phyloP scores from a whole-genome alignment of 768 basidiomycete genomes.

The Suillus brevipes region DNA sequence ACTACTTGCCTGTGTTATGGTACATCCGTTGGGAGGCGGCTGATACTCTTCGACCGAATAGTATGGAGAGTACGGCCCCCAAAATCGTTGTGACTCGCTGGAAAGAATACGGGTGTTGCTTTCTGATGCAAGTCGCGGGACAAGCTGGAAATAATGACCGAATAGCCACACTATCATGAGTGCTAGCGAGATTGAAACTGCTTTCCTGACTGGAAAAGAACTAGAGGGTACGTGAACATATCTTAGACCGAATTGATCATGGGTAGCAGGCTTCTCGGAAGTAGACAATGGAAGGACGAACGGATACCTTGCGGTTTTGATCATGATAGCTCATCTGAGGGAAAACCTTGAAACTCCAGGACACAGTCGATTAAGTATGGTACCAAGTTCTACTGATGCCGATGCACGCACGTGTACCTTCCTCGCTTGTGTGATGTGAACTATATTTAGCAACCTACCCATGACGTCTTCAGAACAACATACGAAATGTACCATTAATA shows the following conservation, averaged over 20 bases:
- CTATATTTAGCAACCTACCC: no score
- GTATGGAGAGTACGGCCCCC: constrained; percentile 3
- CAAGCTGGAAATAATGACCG: neutral
- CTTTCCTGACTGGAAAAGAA: neutral
- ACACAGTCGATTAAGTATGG: neutral
- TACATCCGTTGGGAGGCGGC: neutral
- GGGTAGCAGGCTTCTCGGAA: neutral
- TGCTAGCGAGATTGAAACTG: neutral
- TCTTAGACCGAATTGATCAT: neutral
- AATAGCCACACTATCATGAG: neutral
- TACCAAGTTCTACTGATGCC: neutral
- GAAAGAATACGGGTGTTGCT: neutral
- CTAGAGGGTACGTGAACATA: neutral
- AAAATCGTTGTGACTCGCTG: neutral
- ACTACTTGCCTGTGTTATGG: constrained; percentile 3
- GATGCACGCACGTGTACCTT: neutral
- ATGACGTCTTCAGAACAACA: no score
- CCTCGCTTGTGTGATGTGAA: no score
- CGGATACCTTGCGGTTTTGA: neutral
- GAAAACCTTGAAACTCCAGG: neutral
- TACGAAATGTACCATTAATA: no score
- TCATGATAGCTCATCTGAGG: neutral
- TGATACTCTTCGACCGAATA: neutral
- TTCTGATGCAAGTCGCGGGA: neutral
- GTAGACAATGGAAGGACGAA: neutral